phyloP scores from a whole-genome alignment of 768 basidiomycete species.

The Tulasnella sp. region DNA sequence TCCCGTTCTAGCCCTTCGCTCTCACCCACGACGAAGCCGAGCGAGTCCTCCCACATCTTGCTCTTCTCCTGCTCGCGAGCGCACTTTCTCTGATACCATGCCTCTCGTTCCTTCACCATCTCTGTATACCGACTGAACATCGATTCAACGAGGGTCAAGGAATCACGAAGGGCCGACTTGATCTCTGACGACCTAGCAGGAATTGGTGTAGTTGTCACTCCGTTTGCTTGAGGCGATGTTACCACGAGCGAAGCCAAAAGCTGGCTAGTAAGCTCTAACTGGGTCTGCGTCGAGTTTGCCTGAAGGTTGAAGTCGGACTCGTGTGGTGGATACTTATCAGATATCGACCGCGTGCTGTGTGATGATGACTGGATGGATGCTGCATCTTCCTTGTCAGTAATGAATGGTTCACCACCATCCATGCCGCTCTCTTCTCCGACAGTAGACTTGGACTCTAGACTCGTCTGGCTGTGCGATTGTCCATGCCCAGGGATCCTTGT shows the following conservation, averaged over 20 bases:
- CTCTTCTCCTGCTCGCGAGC: constrained; percentile 54
- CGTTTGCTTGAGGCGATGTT: constrained; percentile 23
- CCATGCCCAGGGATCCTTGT: neutral
- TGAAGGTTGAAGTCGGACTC: constrained; percentile 50
- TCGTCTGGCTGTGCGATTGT: constrained; percentile 5
- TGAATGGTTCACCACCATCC: neutral
- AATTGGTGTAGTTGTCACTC: constrained; percentile 4
- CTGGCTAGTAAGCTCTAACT: constrained; percentile 66
- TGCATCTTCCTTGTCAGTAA: neutral
- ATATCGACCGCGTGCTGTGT: neutral
- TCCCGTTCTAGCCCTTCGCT: constrained; percentile 77
- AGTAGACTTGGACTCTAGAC: constrained; percentile 6
- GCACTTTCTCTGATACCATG: constrained; percentile 60
- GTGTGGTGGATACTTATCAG: constrained; percentile 40
- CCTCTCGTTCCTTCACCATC: constrained; percentile 69
- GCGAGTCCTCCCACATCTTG: constrained; percentile 80
- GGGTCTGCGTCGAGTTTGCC: constrained; percentile 57
- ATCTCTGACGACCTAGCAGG: constrained; percentile 28
- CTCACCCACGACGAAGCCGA: constrained; percentile 75
- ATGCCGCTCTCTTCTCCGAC: constrained; percentile 10
- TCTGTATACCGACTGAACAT: constrained; percentile 56
- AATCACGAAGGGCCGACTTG: constrained; percentile 49
- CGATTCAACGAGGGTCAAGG: constrained; percentile 43
- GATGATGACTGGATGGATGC: constrained; percentile 8
- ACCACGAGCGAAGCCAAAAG: constrained; percentile 43